These are phyloP conservation scores for Podospora bellae-mahoneyi DNA, from an alignment of 495 filamentous ascomycete species.

Conservation along the genomic window DNA sequence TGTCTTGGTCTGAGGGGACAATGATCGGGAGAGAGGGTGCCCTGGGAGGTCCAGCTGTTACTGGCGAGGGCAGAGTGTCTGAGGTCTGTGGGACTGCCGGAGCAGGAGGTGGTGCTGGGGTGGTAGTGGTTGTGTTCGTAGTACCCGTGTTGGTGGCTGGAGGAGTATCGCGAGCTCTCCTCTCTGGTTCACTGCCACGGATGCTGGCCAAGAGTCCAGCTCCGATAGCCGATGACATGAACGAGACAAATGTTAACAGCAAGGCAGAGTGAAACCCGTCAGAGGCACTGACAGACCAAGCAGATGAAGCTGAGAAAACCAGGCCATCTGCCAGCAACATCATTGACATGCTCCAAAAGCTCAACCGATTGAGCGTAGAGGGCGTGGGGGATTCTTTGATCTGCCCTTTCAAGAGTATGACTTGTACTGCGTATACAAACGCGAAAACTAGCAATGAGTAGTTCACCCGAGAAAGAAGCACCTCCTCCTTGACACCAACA, in stretches of 20 bases:
- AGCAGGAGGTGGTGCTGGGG: conserved; percentile 12
- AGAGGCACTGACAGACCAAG: conserved; percentile 61
- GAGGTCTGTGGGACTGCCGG: conserved; percentile 31
- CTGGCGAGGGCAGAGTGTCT: conserved; percentile 59
- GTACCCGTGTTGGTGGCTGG: conserved; percentile 39
- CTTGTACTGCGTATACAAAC: conserved; percentile 61
- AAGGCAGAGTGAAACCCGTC: conserved; percentile 67
- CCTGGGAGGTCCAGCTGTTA: conserved; percentile 47
- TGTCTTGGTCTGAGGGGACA: conserved; percentile 80
- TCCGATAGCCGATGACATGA: conserved; percentile 59
- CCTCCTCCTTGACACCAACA: conserved; percentile 72
- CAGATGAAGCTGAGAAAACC: conserved; percentile 56
- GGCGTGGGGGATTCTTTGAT: conserved; percentile 90
- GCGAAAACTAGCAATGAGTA: conserved; percentile 66
- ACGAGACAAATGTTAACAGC: conserved; percentile 69
- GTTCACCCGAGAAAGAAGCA: conserved; percentile 62
- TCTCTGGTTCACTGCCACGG: conserved; percentile 63
- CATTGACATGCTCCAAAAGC: conserved; percentile 79
- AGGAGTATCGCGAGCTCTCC: conserved; percentile 57
- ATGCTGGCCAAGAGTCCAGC: conserved; percentile 87
- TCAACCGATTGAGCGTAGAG: conserved; percentile 87
- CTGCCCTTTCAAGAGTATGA: conserved; percentile 73
- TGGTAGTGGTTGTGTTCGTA: conserved; percentile 35
- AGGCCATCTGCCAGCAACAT: conserved; percentile 85
- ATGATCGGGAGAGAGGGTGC: conserved; percentile 59